Percentiles rank a stretch among this genome's conserved stretches.
Evolutionary conservation across 2,329 filamentous ascomycete genomes (phyloP).

Genomic region (Mollisia scopiformis): DNA sequence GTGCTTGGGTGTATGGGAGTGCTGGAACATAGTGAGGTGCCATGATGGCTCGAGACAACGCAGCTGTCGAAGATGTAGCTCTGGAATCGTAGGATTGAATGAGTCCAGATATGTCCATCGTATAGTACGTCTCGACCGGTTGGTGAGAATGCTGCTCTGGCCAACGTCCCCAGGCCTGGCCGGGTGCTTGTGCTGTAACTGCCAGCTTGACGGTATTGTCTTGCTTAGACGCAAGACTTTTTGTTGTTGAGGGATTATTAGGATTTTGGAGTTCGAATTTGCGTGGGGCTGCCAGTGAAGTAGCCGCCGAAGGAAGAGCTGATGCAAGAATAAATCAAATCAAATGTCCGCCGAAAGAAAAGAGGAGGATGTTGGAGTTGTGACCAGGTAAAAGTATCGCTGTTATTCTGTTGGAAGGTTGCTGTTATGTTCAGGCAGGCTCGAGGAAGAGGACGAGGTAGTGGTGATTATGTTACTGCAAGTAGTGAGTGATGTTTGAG

Average conservation of each 20-base stretch:
- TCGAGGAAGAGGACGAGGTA: constrained; percentile 2
- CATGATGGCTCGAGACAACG: constrained; percentile 48
- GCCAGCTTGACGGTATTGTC: constrained; percentile 47
- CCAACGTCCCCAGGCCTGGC: constrained; percentile 56
- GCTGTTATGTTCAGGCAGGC: constrained; percentile 58
- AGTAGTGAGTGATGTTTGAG: not conserved
- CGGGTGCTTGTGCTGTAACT: constrained; percentile 49
- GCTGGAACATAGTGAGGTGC: constrained; percentile 51
- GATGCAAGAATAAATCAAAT: constrained; percentile 22
- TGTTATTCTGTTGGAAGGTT: constrained; percentile 45
- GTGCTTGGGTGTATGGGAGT: constrained; percentile 46
- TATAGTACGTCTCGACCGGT: constrained; percentile 29
- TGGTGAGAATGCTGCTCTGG: constrained; percentile 46
- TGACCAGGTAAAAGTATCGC: not conserved
- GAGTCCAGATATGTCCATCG: constrained; percentile 49
- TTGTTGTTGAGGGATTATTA: not conserved
- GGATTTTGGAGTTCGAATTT: not conserved
- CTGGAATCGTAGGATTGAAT: constrained; percentile 53
- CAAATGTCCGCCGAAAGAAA: constrained; percentile 30
- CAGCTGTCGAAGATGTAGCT: constrained; percentile 34
- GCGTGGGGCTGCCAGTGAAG: not conserved
- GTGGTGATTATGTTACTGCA: constrained; percentile 10
- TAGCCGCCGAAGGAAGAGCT: constrained; percentile 4
- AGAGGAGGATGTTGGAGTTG: constrained; percentile 22
- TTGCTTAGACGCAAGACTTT: constrained; percentile 38